A percentile compares a stretch with the other conserved stretches of the same genome.
phyloP scores from a whole-genome alignment of 805 yeast genomes.

The Wickerhamiella musiphila region DNA sequence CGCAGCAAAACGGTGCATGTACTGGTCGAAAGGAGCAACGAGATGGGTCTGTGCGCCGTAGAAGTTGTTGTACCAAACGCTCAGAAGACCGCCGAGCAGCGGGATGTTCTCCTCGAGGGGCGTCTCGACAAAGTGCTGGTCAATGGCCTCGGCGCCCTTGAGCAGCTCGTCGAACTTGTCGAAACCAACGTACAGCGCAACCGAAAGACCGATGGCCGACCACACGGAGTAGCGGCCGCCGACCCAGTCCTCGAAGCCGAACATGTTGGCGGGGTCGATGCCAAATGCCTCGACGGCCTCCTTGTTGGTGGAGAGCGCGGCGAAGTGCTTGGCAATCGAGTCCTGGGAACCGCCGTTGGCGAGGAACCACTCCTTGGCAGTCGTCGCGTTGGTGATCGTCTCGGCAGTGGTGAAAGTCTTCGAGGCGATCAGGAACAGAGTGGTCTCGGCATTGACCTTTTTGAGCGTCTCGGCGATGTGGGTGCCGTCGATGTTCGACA shows the following conservation, averaged over 20 bases:
- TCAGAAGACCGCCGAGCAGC: slow-evolving; percentile 75
- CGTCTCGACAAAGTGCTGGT: slow-evolving; percentile 69
- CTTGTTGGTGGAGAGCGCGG: slow-evolving; percentile 88
- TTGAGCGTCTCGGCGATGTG: slow-evolving; percentile 85
- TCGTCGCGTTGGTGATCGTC: slow-evolving; percentile 87
- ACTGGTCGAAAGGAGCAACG: slow-evolving; percentile 98
- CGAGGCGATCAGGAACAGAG: slow-evolving; percentile 72
- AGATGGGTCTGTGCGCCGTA: slow-evolving; percentile 95
- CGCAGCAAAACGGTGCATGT: slow-evolving; percentile 98
- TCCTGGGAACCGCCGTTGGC: slow-evolving; percentile 43
- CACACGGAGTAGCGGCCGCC: slow-evolving; percentile 99
- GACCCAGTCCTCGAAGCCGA: slow-evolving; percentile 96
- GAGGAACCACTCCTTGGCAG: slow-evolving; percentile 92
- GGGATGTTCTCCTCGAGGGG: slow-evolving; percentile 89
- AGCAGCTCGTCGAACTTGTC: slow-evolving; percentile 85
- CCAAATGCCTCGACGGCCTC: slow-evolving; percentile 86
- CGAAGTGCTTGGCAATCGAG: slow-evolving; percentile 92
- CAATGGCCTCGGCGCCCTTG: slow-evolving; percentile 96
- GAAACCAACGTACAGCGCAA: slow-evolving; percentile 86
- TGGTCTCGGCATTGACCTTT: slow-evolving; percentile 68
- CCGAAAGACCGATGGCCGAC: slow-evolving; percentile 96
- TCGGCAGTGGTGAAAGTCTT: slow-evolving; percentile 99
- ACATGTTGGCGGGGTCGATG: slow-evolving; percentile 95
- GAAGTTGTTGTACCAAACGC: slow-evolving; percentile 98
- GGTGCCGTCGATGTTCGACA: slow-evolving; percentile 97